These are phyloP conservation scores for Ramalina intermedia DNA, from an alignment of 495 filamentous ascomycete species.

Conservation along the genomic window DNA sequence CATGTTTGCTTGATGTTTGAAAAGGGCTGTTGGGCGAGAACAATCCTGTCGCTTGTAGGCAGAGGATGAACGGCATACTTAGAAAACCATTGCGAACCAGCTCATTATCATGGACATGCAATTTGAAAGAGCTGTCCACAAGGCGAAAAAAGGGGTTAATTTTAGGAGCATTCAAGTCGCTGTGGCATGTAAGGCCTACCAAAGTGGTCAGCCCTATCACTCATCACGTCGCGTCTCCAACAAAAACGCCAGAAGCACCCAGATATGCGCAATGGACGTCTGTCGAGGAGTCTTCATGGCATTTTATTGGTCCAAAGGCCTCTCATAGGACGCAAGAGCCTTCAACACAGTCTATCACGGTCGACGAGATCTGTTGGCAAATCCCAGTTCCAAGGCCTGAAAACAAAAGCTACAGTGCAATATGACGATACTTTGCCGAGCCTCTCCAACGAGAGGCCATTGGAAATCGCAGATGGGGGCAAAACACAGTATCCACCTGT, in stretches of 20 bases:
- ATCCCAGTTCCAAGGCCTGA: slow-evolving; percentile 24
- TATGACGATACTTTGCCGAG: slow-evolving; percentile 40
- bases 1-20: too few relatives aligned
- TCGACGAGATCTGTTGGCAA: neutral
- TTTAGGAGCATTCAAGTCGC: too few relatives aligned
- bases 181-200: neutral
- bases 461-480: slow-evolving; percentile 29
- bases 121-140: too few relatives aligned
- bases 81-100: too few relatives aligned
- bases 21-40: too few relatives aligned
- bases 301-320: neutral
- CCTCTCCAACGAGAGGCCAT: slow-evolving; percentile 13
- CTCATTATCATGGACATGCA: too few relatives aligned
- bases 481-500: slow-evolving; percentile 61
- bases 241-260: neutral
- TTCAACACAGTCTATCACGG: too few relatives aligned
- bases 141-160: too few relatives aligned
- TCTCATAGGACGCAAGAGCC: too few relatives aligned
- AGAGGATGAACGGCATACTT: too few relatives aligned
- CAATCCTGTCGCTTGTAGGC: too few relatives aligned
- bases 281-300: neutral
- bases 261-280: slow-evolving; percentile 14
- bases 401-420: slow-evolving; percentile 39
- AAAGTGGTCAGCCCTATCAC: slow-evolving; percentile 7
- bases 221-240: neutral